A percentile compares a stretch with the other conserved stretches of the same genome.
These are phyloP conservation scores for Ilyonectria sp. DNA, from an alignment of 2,329 filamentous ascomycete genomes.

Conservation along the genomic window DNA sequence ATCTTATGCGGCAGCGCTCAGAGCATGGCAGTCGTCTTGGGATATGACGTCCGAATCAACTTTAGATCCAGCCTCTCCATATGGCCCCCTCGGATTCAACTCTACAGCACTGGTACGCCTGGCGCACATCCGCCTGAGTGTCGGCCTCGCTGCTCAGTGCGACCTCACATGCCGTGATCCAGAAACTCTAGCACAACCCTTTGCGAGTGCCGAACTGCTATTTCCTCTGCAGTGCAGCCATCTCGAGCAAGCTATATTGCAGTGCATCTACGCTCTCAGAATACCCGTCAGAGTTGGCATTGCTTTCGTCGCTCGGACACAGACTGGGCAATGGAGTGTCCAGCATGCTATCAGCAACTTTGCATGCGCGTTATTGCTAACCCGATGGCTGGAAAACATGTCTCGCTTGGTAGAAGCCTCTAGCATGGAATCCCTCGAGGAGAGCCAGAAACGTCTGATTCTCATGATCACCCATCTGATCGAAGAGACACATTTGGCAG, in stretches of 20 bases:
- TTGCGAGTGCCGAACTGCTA: no score
- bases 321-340: constrained; percentile 69
- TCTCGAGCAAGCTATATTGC: no score
- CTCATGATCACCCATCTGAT: constrained; percentile 42
- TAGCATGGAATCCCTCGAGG: constrained; percentile 26
- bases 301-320: constrained; percentile 65
- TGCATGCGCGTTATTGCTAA: constrained; percentile 64
- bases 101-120: constrained; percentile 50
- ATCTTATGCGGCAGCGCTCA: constrained; percentile 53
- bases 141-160: constrained; percentile 47
- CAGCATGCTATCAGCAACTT: constrained; percentile 68
- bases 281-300: no score
- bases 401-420: constrained; percentile 27
- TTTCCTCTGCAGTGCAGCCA: no score
- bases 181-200: no score
- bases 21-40: constrained; percentile 67
- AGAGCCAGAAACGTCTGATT: constrained; percentile 43
- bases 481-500: constrained; percentile 44
- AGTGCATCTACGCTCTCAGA: no score
- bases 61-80: constrained; percentile 67
- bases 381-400: constrained; percentile 56
- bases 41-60: constrained; percentile 67
- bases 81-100: constrained; percentile 67
- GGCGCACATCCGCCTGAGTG: constrained; percentile 48
- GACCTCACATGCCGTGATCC: constrained; percentile 63